A percentile compares a stretch with the other conserved stretches of the same genome.
Conservation (phyloP, 768 basidiomycete species). For the Mycena floridula region DNA sequence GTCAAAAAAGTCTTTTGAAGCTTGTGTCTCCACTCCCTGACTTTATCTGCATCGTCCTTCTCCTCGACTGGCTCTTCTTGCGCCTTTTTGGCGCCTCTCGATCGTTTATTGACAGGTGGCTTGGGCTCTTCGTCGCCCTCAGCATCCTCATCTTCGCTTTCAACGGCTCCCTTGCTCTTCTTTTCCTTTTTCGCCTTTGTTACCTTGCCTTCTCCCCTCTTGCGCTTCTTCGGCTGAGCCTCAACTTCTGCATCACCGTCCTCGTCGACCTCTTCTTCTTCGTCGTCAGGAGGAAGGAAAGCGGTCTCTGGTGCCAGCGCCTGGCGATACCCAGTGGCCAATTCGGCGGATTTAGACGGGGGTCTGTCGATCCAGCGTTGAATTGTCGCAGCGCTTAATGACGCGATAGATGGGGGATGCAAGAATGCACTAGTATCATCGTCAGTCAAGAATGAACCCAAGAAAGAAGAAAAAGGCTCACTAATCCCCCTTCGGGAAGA, state of each 20-base stretch:
- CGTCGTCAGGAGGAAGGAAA: constrained; percentile 18
- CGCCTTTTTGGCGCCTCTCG: constrained; percentile 56
- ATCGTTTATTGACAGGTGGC: constrained; percentile 54
- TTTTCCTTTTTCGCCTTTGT: constrained; percentile 9
- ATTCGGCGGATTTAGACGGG: constrained; percentile 69
- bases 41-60: constrained; percentile 59
- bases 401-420: constrained; percentile 72
- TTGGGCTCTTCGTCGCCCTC: constrained; percentile 53
- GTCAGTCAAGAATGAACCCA: neutral
- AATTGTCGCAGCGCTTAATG: constrained; percentile 75
- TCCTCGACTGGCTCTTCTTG: constrained; percentile 60
- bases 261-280: constrained; percentile 39
- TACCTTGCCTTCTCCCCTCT: constrained; percentile 19
- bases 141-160: too few relatives aligned
- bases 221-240: constrained; percentile 51
- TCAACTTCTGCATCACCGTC: constrained; percentile 44
- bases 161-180: constrained; percentile 48
- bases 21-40: constrained; percentile 89
- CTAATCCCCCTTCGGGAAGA: constrained; percentile 95
- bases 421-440: constrained; percentile 90
- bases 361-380: constrained; percentile 75
- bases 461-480: constrained; percentile 38
- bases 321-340: constrained; percentile 71
- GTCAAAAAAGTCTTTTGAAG: constrained; percentile 84
- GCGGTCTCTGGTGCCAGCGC: constrained; percentile 30